A percentile compares a stretch with the other conserved stretches of the same genome.
phyloP scores from a whole-genome alignment of 2,329 filamentous ascomycete genomes.

The Calycina herbarum region DNA sequence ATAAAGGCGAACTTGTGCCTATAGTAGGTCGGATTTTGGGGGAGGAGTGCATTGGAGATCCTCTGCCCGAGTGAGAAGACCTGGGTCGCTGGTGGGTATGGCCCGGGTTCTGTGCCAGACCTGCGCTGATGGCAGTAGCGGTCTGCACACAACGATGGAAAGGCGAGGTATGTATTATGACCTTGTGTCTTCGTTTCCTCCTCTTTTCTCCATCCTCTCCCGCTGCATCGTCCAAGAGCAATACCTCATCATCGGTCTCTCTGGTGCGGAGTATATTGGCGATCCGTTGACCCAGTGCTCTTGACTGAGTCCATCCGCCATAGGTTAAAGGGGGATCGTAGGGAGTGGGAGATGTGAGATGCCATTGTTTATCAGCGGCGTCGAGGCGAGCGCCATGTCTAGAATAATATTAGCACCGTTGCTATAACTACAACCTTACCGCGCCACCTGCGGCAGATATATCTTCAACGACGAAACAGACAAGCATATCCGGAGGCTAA shows the following conservation, averaged over 20 bases:
- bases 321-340: constrained; percentile 97
- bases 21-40: constrained; percentile 32
- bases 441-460: background rate
- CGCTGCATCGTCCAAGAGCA: constrained; percentile 16
- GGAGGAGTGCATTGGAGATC: constrained; percentile 33
- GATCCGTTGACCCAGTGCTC: constrained; percentile 79
- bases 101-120: constrained; percentile 66
- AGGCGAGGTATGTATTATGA: constrained; percentile 91
- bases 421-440: background rate
- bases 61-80: constrained; percentile 24
- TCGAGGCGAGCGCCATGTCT: constrained; percentile 93
- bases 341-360: constrained; percentile 85
- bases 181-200: constrained; percentile 64
- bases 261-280: constrained; percentile 65
- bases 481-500: background rate
- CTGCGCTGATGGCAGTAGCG: constrained; percentile 81
- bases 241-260: constrained; percentile 41
- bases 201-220: constrained; percentile 30
- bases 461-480: background rate
- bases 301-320: constrained; percentile 86
- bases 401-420: background rate
- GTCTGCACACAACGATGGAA: constrained; percentile 93
- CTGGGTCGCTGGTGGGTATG: constrained; percentile 34
- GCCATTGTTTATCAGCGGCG: constrained; percentile 92
- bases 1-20: constrained; percentile 30